Evolutionary conservation across 805 yeast species (phyloP).

Genomic region (Blastobotrys attinorum): DNA sequence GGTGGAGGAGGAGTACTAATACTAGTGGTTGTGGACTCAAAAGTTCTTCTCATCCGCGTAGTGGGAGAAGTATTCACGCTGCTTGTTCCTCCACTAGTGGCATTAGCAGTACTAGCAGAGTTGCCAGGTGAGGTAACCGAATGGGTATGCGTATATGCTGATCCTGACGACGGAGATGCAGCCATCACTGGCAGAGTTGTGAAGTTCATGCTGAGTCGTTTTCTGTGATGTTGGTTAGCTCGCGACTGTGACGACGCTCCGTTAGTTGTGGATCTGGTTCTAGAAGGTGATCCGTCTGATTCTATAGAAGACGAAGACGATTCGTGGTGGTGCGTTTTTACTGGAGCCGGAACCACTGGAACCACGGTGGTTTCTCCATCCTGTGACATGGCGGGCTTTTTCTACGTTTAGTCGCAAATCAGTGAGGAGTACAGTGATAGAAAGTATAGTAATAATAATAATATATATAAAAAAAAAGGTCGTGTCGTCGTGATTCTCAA

Average conservation of each 20-base stretch:
- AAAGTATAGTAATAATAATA: too few relatives aligned
- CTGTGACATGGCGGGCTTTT: neutral
- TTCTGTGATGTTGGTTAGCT: neutral
- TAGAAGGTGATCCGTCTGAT: neutral
- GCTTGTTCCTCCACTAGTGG: constrained; percentile 2
- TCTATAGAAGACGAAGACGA: constrained; percentile 6
- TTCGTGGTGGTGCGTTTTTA: neutral
- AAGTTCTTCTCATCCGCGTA: too few relatives aligned
- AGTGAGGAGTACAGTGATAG: too few relatives aligned
- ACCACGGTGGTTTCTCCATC: neutral
- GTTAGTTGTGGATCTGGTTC: neutral
- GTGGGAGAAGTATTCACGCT: neutral
- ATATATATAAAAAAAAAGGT: too few relatives aligned
- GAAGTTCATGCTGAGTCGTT: constrained; percentile 15
- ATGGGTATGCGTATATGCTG: neutral
- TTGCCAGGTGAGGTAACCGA: neutral
- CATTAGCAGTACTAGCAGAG: constrained; percentile 1
- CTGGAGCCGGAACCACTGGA: neutral
- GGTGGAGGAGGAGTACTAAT: neutral
- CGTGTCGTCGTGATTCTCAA: too few relatives aligned
- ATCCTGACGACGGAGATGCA: constrained; percentile 1
- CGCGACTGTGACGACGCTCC: neutral
- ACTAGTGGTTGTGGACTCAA: too few relatives aligned
- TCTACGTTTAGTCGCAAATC: neutral
- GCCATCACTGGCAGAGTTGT: constrained; percentile 13